Base-by-base conservation (phyloP, 106 monocot genomes). In the Dioscorea alata region DNA sequence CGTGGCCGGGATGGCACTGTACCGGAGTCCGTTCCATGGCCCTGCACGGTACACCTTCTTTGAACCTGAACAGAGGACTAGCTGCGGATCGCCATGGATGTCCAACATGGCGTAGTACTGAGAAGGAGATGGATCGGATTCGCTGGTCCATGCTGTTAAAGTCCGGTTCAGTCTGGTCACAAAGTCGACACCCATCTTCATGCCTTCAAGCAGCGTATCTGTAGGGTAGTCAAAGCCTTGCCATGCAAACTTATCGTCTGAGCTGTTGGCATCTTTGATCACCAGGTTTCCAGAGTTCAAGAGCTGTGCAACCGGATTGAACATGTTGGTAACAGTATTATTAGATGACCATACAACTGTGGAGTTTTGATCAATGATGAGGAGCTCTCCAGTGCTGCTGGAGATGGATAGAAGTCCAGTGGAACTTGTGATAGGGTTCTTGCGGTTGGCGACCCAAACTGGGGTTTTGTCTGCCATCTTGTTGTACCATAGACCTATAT, bases 1-100 rank as follows among this genome's bases (percentile, higher is more conserved):
- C 71, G 71, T 74, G n/a, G 63, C 69, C 5, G 74, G 74, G 15
- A 81, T 17, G 24, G 73, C 81, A 50, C 67, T 71, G 61, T 78
- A 75, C 34, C 74, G 48, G 8, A 14, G 54, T 9, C 83, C 83
- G 61, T 74, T 66, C 83, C 83, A 84, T 6, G 84, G 80, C 13
- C 84, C 84, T 8, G 49, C 33, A 15, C 80, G 75, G 50, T 42
- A 84, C 13, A 42, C 20, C 49, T 4, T 1, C 33, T 23, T 50
- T 23, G n/a, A 16, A 9, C 49, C 52, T 5, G 64, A 28, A 35
- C 32, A 61, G 0, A 75, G 18, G 19, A 66, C 5, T 12, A 64
- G 0, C 53, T 73, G 61, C 31, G 72, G 73, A 23, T 35, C 31
- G 12, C 76, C 78, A 7, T 59, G 52, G 50, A 19, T 20, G 66